Percentiles rank a stretch among this genome's conserved stretches.
Evolutionary conservation across 192 early-diverging fungal species (phyloP).

Genomic region (Entomortierella lignicola): DNA sequence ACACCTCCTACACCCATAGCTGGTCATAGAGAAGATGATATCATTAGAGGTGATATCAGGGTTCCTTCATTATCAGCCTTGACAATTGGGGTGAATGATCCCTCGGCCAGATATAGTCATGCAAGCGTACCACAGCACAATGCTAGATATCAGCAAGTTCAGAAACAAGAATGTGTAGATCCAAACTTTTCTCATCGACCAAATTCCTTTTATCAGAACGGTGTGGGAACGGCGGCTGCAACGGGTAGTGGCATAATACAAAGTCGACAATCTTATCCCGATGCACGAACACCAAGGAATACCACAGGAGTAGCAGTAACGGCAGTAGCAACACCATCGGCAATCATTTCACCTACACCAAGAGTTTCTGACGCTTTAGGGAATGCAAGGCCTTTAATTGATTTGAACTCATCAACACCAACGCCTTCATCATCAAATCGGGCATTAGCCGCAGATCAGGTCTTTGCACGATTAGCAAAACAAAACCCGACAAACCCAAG

Average conservation of each 20-base stretch:
- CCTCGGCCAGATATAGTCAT: constrained; percentile 1
- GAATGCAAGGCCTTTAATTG: constrained; percentile 22
- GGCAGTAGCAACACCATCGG: background rate
- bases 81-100: constrained; percentile 5
- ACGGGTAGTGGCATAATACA: background rate
- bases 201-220: background rate
- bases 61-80: background rate
- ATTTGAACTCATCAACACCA: background rate
- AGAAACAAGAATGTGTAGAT: constrained; percentile 2
- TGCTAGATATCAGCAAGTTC: constrained; percentile 7
- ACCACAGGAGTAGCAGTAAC: background rate
- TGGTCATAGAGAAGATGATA: constrained; percentile 18
- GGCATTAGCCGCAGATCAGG: constrained; percentile 13
- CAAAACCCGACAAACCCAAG: constrained; percentile 38
- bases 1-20: constrained; percentile 8
- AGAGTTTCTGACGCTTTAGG: constrained; percentile 9
- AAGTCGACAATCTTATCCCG: background rate
- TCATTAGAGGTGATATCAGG: background rate
- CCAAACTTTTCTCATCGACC: background rate
- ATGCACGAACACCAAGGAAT: background rate
- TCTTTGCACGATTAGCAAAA: constrained; percentile 32
- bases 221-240: background rate
- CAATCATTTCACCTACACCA: background rate
- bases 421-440: constrained; percentile 2
- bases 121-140: background rate